Percentiles rank a stretch among this genome's conserved stretches.
These are phyloP conservation scores for Areca catechu DNA, from an alignment of 176 grass and related monocot genomes.

Conservation along the genomic window DNA sequence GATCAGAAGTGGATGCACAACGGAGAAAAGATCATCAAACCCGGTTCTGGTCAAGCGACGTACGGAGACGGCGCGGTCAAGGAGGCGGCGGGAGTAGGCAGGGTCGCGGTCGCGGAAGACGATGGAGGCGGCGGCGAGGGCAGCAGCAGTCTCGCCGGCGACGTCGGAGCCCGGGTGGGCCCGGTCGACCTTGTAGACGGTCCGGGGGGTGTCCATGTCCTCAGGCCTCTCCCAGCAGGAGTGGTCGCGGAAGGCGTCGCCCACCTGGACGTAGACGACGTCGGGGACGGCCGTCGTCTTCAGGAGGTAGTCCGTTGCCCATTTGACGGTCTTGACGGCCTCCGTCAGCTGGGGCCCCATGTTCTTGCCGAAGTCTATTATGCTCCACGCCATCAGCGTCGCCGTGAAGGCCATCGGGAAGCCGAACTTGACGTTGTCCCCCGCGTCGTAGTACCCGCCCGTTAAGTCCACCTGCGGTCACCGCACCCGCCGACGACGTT, in stretches of 20 bases:
- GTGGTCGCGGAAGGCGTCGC: constrained; percentile 68
- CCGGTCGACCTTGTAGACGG: constrained; percentile 63
- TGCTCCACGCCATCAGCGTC: constrained; percentile 80
- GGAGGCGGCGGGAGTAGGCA: constrained; percentile 40
- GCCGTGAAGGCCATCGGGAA: constrained; percentile 95
- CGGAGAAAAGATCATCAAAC: too few species aligned
- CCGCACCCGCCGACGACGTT: neutral
- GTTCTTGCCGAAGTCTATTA: constrained; percentile 66
- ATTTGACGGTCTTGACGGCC: constrained; percentile 37
- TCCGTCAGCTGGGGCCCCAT: constrained; percentile 46
- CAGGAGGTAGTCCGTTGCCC: constrained; percentile 88
- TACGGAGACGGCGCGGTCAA: constrained; percentile 59
- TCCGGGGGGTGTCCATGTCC: constrained; percentile 92
- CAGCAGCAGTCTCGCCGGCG: constrained; percentile 76
- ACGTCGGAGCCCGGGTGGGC: constrained; percentile 74
- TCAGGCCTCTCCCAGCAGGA: constrained; percentile 86
- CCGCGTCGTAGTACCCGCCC: constrained; percentile 92
- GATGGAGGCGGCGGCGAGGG: constrained; percentile 70
- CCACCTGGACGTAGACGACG: constrained; percentile 77
- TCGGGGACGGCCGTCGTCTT: constrained; percentile 45
- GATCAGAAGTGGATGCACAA: too few species aligned
- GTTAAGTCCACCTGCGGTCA: constrained; percentile 47
- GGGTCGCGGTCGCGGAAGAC: constrained; percentile 64
- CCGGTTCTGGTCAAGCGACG: constrained; percentile 4
- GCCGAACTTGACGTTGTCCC: constrained; percentile 95